These are phyloP conservation scores for Nidularia sp. DNA, from an alignment of 768 basidiomycete species.

Conservation along the genomic window DNA sequence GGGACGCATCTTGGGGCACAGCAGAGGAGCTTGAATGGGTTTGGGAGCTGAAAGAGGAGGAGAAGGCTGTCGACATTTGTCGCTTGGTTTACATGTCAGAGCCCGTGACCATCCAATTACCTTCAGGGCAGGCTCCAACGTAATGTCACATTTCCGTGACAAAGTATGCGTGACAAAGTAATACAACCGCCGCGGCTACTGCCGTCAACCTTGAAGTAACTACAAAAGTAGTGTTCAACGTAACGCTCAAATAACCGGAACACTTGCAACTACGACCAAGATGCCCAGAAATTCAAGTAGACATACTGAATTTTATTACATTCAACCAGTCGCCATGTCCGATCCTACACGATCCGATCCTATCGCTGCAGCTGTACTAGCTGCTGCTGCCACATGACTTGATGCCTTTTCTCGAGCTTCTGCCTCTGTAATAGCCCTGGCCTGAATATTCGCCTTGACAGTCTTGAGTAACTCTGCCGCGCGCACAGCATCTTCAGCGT, in stretches of 20 bases:
- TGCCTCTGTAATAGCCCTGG: constrained; percentile 13
- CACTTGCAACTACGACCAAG: too few species aligned
- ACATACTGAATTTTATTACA: too few species aligned
- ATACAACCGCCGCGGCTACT: too few species aligned
- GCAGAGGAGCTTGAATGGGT: constrained; percentile 14
- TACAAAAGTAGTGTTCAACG: too few species aligned
- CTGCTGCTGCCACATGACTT: neutral
- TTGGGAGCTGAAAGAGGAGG: constrained; percentile 26
- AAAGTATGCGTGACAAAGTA: neutral
- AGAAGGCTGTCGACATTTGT: constrained; percentile 38
- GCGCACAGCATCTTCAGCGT: constrained; percentile 74
- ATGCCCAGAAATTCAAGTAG: too few species aligned
- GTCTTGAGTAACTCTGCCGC: constrained; percentile 71
- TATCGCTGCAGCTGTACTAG: neutral
- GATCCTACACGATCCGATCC: neutral
- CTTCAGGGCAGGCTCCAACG: constrained; percentile 33
- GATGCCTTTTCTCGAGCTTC: constrained; percentile 3
- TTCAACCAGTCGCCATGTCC: neutral
- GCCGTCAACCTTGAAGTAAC: too few species aligned
- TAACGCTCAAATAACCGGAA: too few species aligned
- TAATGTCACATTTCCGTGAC: neutral
- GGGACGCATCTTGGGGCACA: constrained; percentile 9
- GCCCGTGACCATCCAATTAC: constrained; percentile 28
- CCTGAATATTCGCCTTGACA: constrained; percentile 35
- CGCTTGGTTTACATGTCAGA: constrained; percentile 30